Conservation (phyloP, 352 stramenopile species). For the Phytopythium cucurbitacearum region DNA sequence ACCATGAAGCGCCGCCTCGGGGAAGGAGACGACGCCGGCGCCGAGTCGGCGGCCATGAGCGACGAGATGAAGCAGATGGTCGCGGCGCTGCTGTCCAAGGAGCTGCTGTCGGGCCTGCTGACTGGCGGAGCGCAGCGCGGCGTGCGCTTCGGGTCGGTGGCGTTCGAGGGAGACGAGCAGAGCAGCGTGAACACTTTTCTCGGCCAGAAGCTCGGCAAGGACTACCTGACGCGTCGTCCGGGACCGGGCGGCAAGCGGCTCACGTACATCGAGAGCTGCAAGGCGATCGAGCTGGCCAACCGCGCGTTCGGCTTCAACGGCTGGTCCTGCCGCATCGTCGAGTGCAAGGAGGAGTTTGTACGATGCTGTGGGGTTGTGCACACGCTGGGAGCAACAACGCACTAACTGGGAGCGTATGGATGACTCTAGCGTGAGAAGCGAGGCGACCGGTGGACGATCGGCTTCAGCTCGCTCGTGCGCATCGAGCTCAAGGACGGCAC, state of each 20-base stretch:
- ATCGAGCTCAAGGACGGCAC: constrained; percentile 87
- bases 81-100: constrained; percentile 29
- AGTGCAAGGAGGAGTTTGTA: constrained; percentile 87
- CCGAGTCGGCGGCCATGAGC: constrained; percentile 2
- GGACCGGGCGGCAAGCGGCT: constrained; percentile 69
- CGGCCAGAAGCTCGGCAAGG: constrained; percentile 80
- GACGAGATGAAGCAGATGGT: constrained; percentile 40
- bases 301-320: constrained; percentile 87
- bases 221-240: constrained; percentile 58
- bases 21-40: not conserved
- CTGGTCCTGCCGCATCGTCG: constrained; percentile 79
- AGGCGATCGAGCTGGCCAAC: constrained; percentile 86
- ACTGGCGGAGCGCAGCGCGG: not conserved
- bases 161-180: constrained; percentile 48
- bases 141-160: constrained; percentile 52
- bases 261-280: constrained; percentile 88
- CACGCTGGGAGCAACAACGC: no score
- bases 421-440: constrained; percentile 55
- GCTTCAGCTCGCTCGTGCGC: constrained; percentile 71
- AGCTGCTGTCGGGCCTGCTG: constrained; percentile 17
- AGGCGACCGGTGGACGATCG: constrained; percentile 66
- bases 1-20: no score
- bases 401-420: not conserved
- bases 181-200: constrained; percentile 63
- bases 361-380: constrained; percentile 7